A percentile compares a stretch with the other conserved stretches of the same genome.
Conservation (phyloP, 345 rosid genomes). For the Hypericum perforatum region DNA sequence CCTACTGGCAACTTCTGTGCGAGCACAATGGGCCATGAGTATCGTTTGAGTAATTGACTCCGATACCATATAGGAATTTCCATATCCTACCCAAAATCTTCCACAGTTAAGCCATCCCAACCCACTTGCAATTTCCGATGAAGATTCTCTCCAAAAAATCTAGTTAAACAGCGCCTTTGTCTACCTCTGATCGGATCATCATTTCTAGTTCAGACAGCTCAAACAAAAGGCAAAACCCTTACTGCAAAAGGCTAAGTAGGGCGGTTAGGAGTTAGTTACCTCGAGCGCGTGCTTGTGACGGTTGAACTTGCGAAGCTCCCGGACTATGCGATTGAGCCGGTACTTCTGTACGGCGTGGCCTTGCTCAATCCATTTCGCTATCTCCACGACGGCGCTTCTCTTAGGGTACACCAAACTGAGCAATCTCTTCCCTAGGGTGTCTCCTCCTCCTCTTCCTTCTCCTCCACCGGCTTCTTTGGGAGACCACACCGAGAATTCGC, state of each 20-base stretch:
- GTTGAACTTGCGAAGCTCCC: conserved; percentile 77
- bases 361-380: conserved; percentile 66
- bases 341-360: conserved; percentile 58
- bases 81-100: too few species aligned
- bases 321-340: conserved; percentile 71
- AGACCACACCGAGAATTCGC: conserved; percentile 31
- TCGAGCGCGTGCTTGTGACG: conserved; percentile 91
- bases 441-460: conserved; percentile 28
- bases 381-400: conserved; percentile 67
- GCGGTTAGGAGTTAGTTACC: conserved; percentile 23
- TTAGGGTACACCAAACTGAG: conserved; percentile 57
- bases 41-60: too few species aligned
- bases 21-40: too few species aligned
- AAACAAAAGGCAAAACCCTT: too few species aligned
- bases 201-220: too few species aligned
- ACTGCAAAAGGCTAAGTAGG: not conserved
- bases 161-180: too few species aligned
- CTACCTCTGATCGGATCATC: too few species aligned
- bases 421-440: conserved; percentile 63
- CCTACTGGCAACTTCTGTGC: too few species aligned
- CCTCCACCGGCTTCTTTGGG: conserved; percentile 29
- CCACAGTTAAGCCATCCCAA: too few species aligned
- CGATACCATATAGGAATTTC: too few species aligned
- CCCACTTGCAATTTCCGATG: too few species aligned
- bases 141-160: too few species aligned